Evolutionary conservation across 768 basidiomycete genomes (phyloP), one percentile per base, ranked within the genome.

Genomic region (Candolleomyces efflorescens): DNA sequence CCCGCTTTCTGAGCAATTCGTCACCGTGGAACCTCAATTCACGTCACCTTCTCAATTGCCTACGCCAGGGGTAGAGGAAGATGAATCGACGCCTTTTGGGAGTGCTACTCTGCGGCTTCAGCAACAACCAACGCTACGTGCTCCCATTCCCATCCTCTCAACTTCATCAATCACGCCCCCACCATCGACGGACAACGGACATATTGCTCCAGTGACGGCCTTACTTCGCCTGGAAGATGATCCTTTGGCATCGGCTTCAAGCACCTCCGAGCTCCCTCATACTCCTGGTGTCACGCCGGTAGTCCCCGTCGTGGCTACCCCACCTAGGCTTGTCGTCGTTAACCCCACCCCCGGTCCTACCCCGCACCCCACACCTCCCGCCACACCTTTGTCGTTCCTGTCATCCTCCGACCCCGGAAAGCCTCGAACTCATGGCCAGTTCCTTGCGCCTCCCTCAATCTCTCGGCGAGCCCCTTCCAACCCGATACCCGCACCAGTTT

Each of bases 281-380:
- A n/a, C n/a, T n/a, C n/a, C n/a, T n/a, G n/a, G n/a, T n/a, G 20
- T 36, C 26, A 5, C 15, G 18, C 50, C 26, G 9, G 32, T 18
- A 5, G 27, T 37, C 9, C 44, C 44, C n/a, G 18, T 37, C 3
- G 50, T 51, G 13, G 24, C 63, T 59, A 60, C 70, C 54, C 64
- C 81, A 32, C 86, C 85, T 13, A 76, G 78, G 24, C 78, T 92
- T 5, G 79, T 90, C 15, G 78, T 92, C 20, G 83, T 90, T 9
- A 84, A 87, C 62, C 87, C 89, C 17, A 90, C 89, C 0, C 89
- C 89, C 2, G 86, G 86, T 61, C 87, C 86, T 1, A 86, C 86
- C 0, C 86, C 86, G 0, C 86, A 89, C 67, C 89, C 89, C 1
- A 92, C 90, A 1, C 89, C 90, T 6, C 90, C 90, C 2, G 79